Conservation (phyloP, 1,139 yeast genomes). For the Saccharomyces uvarum region DNA sequence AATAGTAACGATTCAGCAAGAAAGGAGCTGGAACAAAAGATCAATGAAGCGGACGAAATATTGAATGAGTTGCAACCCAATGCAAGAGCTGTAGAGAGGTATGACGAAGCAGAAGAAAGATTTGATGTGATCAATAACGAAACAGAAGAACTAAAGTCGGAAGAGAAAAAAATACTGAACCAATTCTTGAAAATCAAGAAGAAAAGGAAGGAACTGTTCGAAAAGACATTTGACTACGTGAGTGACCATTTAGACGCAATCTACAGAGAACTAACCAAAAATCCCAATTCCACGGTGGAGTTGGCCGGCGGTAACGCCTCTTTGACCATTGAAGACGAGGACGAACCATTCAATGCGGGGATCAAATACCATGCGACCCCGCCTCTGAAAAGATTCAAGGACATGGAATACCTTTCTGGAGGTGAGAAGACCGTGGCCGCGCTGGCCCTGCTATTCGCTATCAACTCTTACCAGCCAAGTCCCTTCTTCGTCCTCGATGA, state of each 20-base stretch:
- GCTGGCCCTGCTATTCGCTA: constrained; percentile 79
- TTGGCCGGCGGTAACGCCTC: constrained; percentile 92
- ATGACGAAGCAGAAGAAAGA: constrained; percentile 59
- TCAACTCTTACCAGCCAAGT: constrained; percentile 85
- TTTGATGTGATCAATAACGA: constrained; percentile 58
- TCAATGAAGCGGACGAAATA: constrained; percentile 48
- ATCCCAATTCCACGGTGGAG: constrained; percentile 43
- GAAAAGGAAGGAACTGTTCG: constrained; percentile 54
- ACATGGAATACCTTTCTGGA: constrained; percentile 88
- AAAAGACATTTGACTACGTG: constrained; percentile 69
- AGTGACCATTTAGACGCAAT: constrained; percentile 64
- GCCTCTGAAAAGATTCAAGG: constrained; percentile 87
- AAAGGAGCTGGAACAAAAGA: constrained; percentile 38
- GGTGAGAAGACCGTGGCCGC: constrained; percentile 98
- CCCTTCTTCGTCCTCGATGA: constrained; percentile 96
- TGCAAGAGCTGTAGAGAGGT: constrained; percentile 69
- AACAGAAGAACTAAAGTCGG: constrained; percentile 52
- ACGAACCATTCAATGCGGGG: constrained; percentile 79
- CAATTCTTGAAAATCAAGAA: constrained; percentile 55
- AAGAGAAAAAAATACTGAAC: constrained; percentile 49
- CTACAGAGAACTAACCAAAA: constrained; percentile 80
- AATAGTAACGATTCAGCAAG: constrained; percentile 31
- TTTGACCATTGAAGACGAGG: constrained; percentile 78
- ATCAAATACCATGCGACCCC: constrained; percentile 93
- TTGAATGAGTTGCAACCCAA: constrained; percentile 69